Evolutionary conservation across 2,329 filamentous ascomycete species (phyloP).

Genomic region (Macrophomina tecta): DNA sequence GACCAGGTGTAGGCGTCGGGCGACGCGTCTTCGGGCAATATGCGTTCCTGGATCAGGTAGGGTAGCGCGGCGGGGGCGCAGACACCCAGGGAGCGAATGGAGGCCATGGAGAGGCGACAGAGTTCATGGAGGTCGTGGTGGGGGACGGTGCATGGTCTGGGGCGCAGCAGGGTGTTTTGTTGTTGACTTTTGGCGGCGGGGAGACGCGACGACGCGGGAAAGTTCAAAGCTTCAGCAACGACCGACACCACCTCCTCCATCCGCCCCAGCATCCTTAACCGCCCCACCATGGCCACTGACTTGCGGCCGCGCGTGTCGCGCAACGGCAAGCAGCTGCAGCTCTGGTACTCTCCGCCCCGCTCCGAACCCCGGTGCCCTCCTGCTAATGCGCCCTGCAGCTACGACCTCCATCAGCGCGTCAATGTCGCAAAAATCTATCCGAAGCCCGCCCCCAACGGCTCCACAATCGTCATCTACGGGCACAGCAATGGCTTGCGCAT

Average conservation of each 20-base stretch:
- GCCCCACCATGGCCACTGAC: constrained; percentile 20
- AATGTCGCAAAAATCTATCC: constrained; percentile 65
- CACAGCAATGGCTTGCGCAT: constrained; percentile 64
- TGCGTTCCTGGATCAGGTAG: constrained; percentile 80
- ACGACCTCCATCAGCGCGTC: constrained; percentile 64
- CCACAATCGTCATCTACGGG: constrained; percentile 65
- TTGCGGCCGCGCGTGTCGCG: constrained; percentile 25
- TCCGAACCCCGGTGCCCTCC: neutral
- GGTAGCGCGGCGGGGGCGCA: constrained; percentile 85
- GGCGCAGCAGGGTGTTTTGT: constrained; percentile 17
- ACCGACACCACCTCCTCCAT: constrained; percentile 21
- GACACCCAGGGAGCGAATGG: constrained; percentile 86
- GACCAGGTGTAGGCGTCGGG: constrained; percentile 78
- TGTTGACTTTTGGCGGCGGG: constrained; percentile 24
- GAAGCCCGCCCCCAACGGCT: constrained; percentile 64
- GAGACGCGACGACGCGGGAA: constrained; percentile 28
- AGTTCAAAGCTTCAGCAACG: constrained; percentile 26
- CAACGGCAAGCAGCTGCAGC: constrained; percentile 25
- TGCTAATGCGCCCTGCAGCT: constrained; percentile 49
- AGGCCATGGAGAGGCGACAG: constrained; percentile 70
- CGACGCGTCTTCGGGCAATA: constrained; percentile 72
- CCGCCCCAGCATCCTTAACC: constrained; percentile 4
- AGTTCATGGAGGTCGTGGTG: constrained; percentile 40
- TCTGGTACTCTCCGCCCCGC: constrained; percentile 14
- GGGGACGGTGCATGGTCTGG: constrained; percentile 23